These are phyloP conservation scores for Aspergillus carlsbadensis DNA, from an alignment of 495 filamentous ascomycete genomes.

Conservation along the genomic window DNA sequence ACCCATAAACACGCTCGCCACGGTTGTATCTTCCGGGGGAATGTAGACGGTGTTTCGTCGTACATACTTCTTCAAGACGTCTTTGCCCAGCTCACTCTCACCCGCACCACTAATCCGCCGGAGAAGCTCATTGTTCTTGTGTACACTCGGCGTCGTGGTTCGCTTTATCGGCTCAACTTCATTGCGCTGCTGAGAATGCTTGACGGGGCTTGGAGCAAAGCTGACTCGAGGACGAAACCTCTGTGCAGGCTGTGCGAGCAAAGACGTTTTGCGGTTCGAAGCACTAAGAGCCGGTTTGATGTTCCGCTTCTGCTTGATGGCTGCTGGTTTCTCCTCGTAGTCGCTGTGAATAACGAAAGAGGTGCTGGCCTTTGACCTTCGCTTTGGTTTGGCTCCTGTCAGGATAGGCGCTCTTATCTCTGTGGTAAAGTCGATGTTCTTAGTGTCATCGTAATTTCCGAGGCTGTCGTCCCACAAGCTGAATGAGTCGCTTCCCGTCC, in stretches of 20 bases:
- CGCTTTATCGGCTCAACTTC: constrained; percentile 8
- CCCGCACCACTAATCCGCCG: constrained; percentile 15
- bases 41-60: constrained; percentile 42
- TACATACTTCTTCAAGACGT: constrained; percentile 29
- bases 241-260: constrained; percentile 45
- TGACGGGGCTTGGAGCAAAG: constrained; percentile 22
- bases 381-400: constrained; percentile 31
- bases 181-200: constrained; percentile 12
- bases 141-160: background rate
- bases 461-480: constrained; percentile 26
- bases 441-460: constrained; percentile 28
- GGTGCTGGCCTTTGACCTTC: constrained; percentile 25
- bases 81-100: background rate
- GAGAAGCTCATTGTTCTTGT: constrained; percentile 18
- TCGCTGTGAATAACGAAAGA: constrained; percentile 40
- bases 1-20: constrained; percentile 43
- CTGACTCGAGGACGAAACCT: constrained; percentile 38
- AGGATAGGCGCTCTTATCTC: constrained; percentile 31
- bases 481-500: constrained; percentile 22
- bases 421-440: constrained; percentile 38
- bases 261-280: constrained; percentile 30
- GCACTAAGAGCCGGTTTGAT: constrained; percentile 3
- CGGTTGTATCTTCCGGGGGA: constrained; percentile 40
- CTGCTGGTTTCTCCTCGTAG: constrained; percentile 15
- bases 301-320: constrained; percentile 19